A percentile compares a stretch with the other conserved stretches of the same genome.
phyloP scores from a whole-genome alignment of 768 basidiomycete genomes.

The Macrolepiota fuliginosa region DNA sequence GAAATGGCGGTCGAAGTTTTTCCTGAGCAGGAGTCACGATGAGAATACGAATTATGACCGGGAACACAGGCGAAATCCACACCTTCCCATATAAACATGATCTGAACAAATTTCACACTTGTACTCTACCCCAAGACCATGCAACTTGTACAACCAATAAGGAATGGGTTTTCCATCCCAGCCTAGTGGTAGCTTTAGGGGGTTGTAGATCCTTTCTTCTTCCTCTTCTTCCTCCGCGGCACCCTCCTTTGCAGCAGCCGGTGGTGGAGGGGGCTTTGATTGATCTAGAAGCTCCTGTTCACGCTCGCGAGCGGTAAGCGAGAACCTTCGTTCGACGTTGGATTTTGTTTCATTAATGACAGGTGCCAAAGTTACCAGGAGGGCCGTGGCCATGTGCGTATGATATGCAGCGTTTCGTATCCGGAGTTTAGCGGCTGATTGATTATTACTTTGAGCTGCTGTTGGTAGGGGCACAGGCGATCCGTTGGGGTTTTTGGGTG shows the following conservation, averaged over 20 bases:
- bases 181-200: constrained; percentile 91
- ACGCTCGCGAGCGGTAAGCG: constrained; percentile 95
- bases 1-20: constrained; percentile 96
- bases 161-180: constrained; percentile 99
- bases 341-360: constrained; percentile 88
- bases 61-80: constrained; percentile 19
- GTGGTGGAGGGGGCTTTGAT: constrained; percentile 44
- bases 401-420: constrained; percentile 65
- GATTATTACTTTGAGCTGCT: constrained; percentile 20
- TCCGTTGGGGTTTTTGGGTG: constrained; percentile 61
- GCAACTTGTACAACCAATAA: constrained; percentile 97
- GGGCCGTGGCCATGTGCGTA: constrained; percentile 65
- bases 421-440: constrained; percentile 45
- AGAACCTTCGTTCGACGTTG: constrained; percentile 95
- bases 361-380: constrained; percentile 62
- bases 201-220: constrained; percentile 97
- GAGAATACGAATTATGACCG: not conserved
- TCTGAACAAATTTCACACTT: constrained; percentile 97
- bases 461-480: constrained; percentile 26
- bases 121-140: constrained; percentile 97
- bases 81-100: constrained; percentile 96
- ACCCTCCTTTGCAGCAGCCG: constrained; percentile 42
- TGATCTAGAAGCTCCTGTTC: constrained; percentile 90
- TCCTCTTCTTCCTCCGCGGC: constrained; percentile 82
- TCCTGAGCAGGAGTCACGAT: constrained; percentile 42